Base-by-base conservation (phyloP, 805 yeast genomes). In the Nakazawaea pomicola region DNA sequence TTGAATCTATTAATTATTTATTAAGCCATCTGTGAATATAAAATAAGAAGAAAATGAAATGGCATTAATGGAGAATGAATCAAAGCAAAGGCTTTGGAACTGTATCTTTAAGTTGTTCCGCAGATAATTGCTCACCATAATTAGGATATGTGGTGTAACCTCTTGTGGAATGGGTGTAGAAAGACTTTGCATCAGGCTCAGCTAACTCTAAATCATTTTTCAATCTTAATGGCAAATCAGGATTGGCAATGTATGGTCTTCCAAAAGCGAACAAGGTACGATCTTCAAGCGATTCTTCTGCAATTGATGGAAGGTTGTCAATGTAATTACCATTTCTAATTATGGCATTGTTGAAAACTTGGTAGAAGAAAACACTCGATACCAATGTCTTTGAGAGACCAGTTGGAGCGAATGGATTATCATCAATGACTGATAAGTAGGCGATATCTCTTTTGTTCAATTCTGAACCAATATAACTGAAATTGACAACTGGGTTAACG, bases 271-370 rank as follows among this genome's bases (percentile, higher is more conserved):
- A 50, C 23, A 62, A 44, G 2, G 65, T 59, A 33, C 60, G 50
- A 19, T 45, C 49, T 31, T 52, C 30, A 12, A 35, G 10, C 14
- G 18, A 25, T n/a, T 35, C 27, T 17, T 28, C 31, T 17, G n/a
- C 31, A 17, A 35, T 27, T 11, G 14, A 38, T 33, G 27, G 29
- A 15, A 9, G 5, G 10, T 33, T 25, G n/a, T 33, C 39, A 4
- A 31, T 28, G 21, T 49, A 53, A 35, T 59, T 59, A 43, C 71
- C 72, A 30, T 71, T 65, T 50, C 70, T 56, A 27, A 73, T 46
- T 16, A 72, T 46, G 24, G 54, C 51, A 40, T 77, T 77, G 46
- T 60, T 62, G 74, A 73, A 73, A 42, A 70, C 59, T 16, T 62
- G 51, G 44, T 58, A 61, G 14, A 57, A 57, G 42, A 65, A 69